Evolutionary conservation across 1,139 yeast species (phyloP).

Genomic region (Debaryomycetaceae sp.): DNA sequence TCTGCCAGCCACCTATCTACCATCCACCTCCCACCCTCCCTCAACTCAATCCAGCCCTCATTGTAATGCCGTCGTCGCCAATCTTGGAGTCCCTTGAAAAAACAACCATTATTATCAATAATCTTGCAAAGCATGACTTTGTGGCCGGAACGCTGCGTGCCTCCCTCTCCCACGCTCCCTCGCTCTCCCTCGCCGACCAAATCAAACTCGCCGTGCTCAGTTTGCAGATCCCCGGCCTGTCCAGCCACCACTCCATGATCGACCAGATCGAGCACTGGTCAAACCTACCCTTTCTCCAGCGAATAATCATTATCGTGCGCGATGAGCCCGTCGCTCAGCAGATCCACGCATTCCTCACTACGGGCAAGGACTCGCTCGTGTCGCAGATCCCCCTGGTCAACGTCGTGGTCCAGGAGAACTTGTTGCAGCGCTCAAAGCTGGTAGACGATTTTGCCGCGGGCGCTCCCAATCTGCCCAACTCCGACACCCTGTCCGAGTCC

Average conservation of each 20-base stretch:
- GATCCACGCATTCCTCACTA: slow-evolving; percentile 13
- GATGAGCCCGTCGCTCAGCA: slow-evolving; percentile 19
- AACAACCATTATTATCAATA: slow-evolving; percentile 29
- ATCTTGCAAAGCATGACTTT: slow-evolving; percentile 23
- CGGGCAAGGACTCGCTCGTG: slow-evolving; percentile 5
- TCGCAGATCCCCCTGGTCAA: slow-evolving; percentile 13
- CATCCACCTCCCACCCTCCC: not conserved
- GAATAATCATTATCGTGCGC: slow-evolving; percentile 31
- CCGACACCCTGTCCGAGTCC: not conserved
- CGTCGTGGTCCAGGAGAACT: slow-evolving; percentile 31
- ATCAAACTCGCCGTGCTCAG: slow-evolving; percentile 25
- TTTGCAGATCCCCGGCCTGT: slow-evolving; percentile 7
- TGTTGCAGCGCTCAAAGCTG: slow-evolving; percentile 29
- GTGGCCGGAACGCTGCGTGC: slow-evolving; percentile 7
- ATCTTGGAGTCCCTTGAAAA: slow-evolving; percentile 5
- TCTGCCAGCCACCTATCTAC: not conserved
- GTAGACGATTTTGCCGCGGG: slow-evolving; percentile 15
- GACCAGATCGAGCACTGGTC: slow-evolving; percentile 33
- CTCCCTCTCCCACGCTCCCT: slow-evolving; percentile 3
- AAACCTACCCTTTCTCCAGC: slow-evolving; percentile 28
- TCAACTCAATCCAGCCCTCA: slow-evolving; percentile 3
- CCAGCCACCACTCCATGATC: slow-evolving; percentile 6
- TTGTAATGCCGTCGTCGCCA: slow-evolving; percentile 1
- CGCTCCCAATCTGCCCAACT: slow-evolving; percentile 2
- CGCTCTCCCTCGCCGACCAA: slow-evolving; percentile 23